Base-by-base conservation (phyloP, 495 filamentous ascomycete genomes). In the Acidiella bohemica region DNA sequence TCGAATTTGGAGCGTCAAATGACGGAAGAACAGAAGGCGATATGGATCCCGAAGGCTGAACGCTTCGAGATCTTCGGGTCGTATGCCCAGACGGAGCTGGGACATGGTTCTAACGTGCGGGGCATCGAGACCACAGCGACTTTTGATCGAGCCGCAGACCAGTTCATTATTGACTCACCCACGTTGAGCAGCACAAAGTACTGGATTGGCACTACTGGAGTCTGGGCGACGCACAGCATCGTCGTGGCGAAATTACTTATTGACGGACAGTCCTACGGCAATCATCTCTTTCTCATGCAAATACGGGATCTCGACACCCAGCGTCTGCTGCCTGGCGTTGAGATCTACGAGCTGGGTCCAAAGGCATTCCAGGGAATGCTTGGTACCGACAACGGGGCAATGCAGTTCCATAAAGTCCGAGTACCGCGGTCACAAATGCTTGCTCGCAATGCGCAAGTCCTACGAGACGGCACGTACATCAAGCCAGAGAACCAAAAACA, bases 231-330 rank as follows among this genome's bases (percentile, higher is more conserved):
- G 16, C 57, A 56, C 40, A 21, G 36, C 3, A 33, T 60, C 35
- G 41, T 58, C 10, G 43, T 58, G 20, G 57, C 57, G 4, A 32
- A 41, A 1, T 31, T 60, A 19, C 50, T 60, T n/a, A 47, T 58
- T 31, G 31, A 38, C 11, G 33, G 38, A 3, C 47, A 48, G 32
- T 36, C 57, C 21, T 36, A 53, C 27, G 56, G 58, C n/a, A 44
- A 49, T 9, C 58, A 60, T 45, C 36, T 57, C n/a, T 57, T 60
- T 39, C 42, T 60, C 18, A 42, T 53, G 5, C 56, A 60, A 33
- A 40, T 60, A 5, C 44, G 56, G 13, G 53, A 53, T 2, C 34
- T 59, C 11, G 41, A 52, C 9, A 51, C 53, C 12, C 39, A 45
- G 16, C 49, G 40, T 27, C 50, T 50, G 5, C 36, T 57, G 44